Conservation (phyloP, 2,329 filamentous ascomycete genomes). For the Aspergillus amoenus region DNA sequence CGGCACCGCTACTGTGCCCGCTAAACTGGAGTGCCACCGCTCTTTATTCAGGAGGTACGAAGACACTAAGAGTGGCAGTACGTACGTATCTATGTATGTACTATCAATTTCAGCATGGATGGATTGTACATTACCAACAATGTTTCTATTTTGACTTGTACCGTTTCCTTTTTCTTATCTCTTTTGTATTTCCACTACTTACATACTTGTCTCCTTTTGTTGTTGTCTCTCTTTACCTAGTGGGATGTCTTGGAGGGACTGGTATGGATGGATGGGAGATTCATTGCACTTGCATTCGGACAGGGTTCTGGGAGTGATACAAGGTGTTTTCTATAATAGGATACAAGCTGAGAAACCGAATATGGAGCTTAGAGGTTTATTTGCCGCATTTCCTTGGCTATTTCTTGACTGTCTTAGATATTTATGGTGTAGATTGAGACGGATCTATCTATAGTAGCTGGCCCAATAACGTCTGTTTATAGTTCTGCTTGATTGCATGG, state of each 20-base stretch:
- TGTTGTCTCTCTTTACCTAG: neutral
- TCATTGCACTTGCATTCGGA: neutral
- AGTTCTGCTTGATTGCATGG: too few relatives aligned
- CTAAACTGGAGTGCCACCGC: too few relatives aligned
- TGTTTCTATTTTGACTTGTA: neutral
- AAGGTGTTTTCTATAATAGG: neutral
- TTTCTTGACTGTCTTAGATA: neutral
- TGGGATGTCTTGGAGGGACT: neutral
- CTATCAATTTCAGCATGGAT: neutral
- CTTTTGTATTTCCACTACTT: neutral
- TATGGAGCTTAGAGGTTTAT: neutral
- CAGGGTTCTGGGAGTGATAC: conserved; percentile 2
- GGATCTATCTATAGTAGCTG: neutral
- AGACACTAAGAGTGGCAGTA: neutral
- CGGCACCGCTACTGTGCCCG: neutral
- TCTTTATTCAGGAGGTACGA: neutral
- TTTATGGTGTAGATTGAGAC: neutral
- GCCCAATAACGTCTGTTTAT: too few relatives aligned
- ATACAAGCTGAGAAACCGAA: neutral
- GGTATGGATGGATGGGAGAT: neutral
- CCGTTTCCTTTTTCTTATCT: neutral
- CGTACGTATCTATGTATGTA: too few relatives aligned
- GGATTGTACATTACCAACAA: neutral
- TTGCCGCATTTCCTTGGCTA: too few relatives aligned
- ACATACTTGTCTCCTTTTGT: neutral